Evolutionary conservation across 139 green algal genomes (phyloP).

Genomic region (Tetraselmis chui): DNA sequence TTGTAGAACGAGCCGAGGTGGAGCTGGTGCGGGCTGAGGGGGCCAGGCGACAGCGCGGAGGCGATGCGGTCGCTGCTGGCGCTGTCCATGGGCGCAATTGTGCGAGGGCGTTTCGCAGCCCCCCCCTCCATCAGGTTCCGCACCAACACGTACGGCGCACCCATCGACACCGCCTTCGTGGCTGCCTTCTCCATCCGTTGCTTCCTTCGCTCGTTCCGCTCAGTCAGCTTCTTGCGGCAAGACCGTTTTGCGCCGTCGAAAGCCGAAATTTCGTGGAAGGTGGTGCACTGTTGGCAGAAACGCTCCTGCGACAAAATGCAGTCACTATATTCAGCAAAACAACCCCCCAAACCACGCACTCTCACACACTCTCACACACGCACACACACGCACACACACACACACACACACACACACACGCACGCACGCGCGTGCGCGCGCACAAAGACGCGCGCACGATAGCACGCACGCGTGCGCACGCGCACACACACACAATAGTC

Average conservation of each 20-base stretch:
- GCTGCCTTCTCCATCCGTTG: background rate
- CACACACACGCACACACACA: too few relatives aligned
- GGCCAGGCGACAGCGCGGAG: background rate
- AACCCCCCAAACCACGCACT: too few relatives aligned
- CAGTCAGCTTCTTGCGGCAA: conserved; percentile 22
- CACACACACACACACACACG: too few relatives aligned
- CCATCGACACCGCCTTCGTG: background rate
- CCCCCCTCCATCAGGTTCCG: background rate
- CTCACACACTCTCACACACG: too few relatives aligned
- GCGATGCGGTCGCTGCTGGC: background rate
- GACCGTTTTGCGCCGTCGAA: conserved; percentile 26
- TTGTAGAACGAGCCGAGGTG: too few relatives aligned
- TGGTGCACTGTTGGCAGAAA: background rate
- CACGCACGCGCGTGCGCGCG: too few relatives aligned
- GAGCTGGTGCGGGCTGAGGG: background rate
- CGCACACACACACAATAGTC: too few relatives aligned
- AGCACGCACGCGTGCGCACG: too few relatives aligned
- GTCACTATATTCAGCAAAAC: too few relatives aligned
- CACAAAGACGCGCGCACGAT: too few relatives aligned
- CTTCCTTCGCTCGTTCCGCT: conserved; percentile 27
- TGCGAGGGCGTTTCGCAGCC: background rate
- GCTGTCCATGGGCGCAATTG: background rate
- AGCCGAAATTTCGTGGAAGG: conserved; percentile 19
- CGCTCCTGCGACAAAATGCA: background rate
- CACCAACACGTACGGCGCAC: background rate